These are phyloP conservation scores for Wickerhamomyces alni DNA, from an alignment of 805 yeast species.

Conservation along the genomic window DNA sequence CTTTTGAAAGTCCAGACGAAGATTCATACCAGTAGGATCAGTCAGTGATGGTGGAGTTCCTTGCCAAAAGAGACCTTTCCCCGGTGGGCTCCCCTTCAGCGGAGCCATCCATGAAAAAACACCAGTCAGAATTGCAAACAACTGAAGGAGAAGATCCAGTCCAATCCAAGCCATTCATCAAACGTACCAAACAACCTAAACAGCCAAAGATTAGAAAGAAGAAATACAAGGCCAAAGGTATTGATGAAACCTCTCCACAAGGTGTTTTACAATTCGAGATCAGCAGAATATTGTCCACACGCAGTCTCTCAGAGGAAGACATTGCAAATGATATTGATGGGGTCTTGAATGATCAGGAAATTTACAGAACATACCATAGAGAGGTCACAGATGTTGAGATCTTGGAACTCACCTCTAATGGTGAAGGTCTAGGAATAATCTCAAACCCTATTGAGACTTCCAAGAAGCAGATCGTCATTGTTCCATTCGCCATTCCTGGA, in stretches of 20 bases:
- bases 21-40: background rate
- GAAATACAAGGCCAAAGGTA: slow-evolving; percentile 55
- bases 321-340: slow-evolving; percentile 61
- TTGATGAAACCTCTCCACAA: slow-evolving; percentile 72
- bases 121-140: slow-evolving; percentile 1
- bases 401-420: slow-evolving; percentile 60
- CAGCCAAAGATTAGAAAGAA: slow-evolving; percentile 29
- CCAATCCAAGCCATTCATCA: background rate
- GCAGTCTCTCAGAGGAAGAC: slow-evolving; percentile 36
- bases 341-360: slow-evolving; percentile 52
- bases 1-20: too few relatives aligned
- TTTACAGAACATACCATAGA: slow-evolving; percentile 48
- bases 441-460: slow-evolving; percentile 46
- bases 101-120: background rate
- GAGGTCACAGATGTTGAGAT: slow-evolving; percentile 53
- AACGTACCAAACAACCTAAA: slow-evolving; percentile 1
- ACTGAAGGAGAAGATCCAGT: slow-evolving; percentile 1
- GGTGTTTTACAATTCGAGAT: slow-evolving; percentile 80
- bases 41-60: slow-evolving; percentile 3
- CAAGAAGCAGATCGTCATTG: slow-evolving; percentile 55
- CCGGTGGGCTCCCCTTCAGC: slow-evolving; percentile 4
- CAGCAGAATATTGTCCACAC: slow-evolving; percentile 42
- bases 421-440: slow-evolving; percentile 79
- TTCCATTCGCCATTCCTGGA: slow-evolving; percentile 89
- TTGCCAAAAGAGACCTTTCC: slow-evolving; percentile 9